Conservation (phyloP, 306 rosid genomes). For the Oxytropis ochrocephala region DNA sequence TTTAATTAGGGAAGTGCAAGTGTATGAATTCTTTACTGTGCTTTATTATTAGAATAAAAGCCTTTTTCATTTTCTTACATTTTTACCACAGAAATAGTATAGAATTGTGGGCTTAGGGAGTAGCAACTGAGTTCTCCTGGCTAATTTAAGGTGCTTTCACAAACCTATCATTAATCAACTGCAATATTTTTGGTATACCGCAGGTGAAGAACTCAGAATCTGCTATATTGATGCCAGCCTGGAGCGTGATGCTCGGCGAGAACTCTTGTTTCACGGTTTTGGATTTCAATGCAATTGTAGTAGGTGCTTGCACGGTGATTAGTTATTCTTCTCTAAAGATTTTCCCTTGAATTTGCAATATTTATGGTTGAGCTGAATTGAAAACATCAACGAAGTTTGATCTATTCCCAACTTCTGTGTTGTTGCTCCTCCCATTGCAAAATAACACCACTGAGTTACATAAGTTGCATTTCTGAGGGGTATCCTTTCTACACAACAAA, state of each 20-base stretch:
- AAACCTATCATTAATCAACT: background rate
- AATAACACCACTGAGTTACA: too few relatives aligned
- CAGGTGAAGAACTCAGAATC: slow-evolving; percentile 93
- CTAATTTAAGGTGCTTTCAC: background rate
- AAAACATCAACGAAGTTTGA: background rate
- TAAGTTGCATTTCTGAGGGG: too few relatives aligned
- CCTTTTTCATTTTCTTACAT: background rate
- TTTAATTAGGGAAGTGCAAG: background rate
- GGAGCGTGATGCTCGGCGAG: slow-evolving; percentile 59
- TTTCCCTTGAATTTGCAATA: background rate
- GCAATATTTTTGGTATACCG: background rate
- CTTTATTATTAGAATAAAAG: background rate
- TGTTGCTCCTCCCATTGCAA: too few relatives aligned
- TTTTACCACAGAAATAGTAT: background rate
- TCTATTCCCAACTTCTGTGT: background rate
- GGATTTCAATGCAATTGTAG: slow-evolving; percentile 76
- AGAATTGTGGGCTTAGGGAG: background rate
- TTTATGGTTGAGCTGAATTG: background rate
- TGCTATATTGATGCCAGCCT: slow-evolving; percentile 89
- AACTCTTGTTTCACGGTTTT: slow-evolving; percentile 52
- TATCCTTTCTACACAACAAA: too few relatives aligned
- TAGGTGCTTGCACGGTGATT: slow-evolving; percentile 65
- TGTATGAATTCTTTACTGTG: background rate
- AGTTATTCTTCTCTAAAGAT: background rate
- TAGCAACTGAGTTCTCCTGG: background rate